Evolutionary conservation across 306 rosid species (phyloP), one percentile per base, ranked within the genome.

Genomic region (Mucuna pruriens): DNA sequence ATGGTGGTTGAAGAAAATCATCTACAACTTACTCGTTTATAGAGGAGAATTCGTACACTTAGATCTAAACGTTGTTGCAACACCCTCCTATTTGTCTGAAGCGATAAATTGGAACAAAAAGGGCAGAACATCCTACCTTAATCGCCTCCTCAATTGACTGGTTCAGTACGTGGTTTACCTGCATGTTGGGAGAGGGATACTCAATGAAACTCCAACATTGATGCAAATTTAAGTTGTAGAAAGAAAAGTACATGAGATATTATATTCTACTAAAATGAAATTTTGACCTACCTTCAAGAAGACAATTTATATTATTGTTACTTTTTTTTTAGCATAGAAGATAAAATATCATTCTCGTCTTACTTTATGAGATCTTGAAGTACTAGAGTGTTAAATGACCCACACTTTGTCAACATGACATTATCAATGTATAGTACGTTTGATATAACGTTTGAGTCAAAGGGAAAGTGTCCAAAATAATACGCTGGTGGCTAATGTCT

Each of bases 261-360:
- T 76, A 57, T 57, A 60, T 60, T 60, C 20, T 60, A 29, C 23
- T 58, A 12, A 60, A 75, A 62, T 62, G 15, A 62, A 76, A 44
- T 3, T 7, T 33, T 10, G 36, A 34, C 26, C 40, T 31, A 49
- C 45, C 36, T 34, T 71, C 16, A 48, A 17, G 6, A 40, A 10
- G 1, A 23, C 61, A 29, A 48, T 1, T 29, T 7, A 26, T 10
- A 71, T 6, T 17, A 19, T 80, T 11, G 7, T 34, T 48, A 63
- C 49, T 1, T 23, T 71, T 19, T 2, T 71, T 46, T 13, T 7
- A 71, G 9, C 1, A 31, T 45, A 22, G 25, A 26, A 58, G 16
- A 60, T 51, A 51, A 60, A 45, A 78, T 26, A 57, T 23, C 74
- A 80, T 52, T 73, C 71, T 49, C 84, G 73, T 36, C 0, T 33